Evolutionary conservation across 192 early-diverging fungal genomes (phyloP).

Genomic region (Coemansia sp.): DNA sequence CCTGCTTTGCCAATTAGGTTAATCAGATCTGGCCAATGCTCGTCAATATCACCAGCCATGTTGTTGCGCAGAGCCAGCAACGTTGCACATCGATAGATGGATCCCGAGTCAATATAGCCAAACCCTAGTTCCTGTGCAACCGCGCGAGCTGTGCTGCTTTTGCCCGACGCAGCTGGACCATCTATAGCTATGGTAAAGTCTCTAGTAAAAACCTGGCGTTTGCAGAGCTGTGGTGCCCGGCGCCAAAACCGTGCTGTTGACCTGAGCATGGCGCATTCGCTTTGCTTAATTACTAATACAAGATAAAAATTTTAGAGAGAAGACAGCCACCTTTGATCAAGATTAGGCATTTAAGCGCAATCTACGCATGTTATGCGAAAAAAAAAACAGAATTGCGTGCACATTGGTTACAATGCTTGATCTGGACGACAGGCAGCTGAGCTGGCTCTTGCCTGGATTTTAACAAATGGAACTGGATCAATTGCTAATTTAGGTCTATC

Average conservation of each 20-base stretch:
- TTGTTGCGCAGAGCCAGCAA: conserved; percentile 29
- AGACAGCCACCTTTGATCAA: too few relatives aligned
- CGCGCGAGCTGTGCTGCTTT: conserved; percentile 75
- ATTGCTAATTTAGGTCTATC: too few relatives aligned
- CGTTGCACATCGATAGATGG: conserved; percentile 59
- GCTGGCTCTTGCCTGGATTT: too few relatives aligned
- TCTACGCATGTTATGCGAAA: too few relatives aligned
- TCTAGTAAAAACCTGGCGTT: neutral
- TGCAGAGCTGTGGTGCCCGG: neutral
- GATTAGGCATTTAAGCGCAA: too few relatives aligned
- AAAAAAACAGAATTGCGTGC: too few relatives aligned
- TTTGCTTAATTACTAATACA: too few relatives aligned
- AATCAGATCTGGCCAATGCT: conserved; percentile 35
- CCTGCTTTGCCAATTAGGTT: conserved; percentile 16
- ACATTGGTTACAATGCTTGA: too few relatives aligned
- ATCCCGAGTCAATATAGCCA: conserved; percentile 75
- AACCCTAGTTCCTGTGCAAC: conserved; percentile 65
- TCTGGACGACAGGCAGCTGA: too few relatives aligned
- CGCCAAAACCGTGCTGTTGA: neutral
- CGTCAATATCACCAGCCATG: conserved; percentile 4
- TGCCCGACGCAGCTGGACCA: conserved; percentile 78
- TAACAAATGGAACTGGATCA: too few relatives aligned
- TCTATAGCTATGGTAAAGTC: conserved; percentile 68
- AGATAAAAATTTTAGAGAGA: too few relatives aligned
- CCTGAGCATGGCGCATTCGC: neutral